Percentiles rank a stretch among this genome's conserved stretches.
Conservation (phyloP, 1,284 basidiomycete genomes). For the Ustilago cynodontis region DNA sequence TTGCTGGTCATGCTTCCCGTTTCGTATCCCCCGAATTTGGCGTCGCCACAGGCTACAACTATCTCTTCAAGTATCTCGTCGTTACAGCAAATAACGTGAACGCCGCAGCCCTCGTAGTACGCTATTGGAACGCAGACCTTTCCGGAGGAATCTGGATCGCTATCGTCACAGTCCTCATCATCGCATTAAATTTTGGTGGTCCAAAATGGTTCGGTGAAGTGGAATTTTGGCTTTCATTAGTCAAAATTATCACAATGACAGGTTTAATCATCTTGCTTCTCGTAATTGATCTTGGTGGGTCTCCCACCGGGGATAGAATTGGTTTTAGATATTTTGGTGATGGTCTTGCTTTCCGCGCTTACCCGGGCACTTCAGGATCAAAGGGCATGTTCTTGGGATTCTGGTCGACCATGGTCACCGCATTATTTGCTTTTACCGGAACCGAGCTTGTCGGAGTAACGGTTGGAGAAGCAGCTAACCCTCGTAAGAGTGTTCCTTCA, state of each 20-base stretch:
- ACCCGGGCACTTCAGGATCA: conserved; percentile 31
- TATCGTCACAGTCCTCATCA: conserved; percentile 45
- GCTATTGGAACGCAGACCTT: conserved; percentile 52
- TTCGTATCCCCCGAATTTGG: conserved; percentile 72
- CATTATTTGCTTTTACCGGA: conserved; percentile 75
- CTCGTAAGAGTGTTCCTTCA: conserved; percentile 75
- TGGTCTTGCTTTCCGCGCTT: conserved; percentile 41
- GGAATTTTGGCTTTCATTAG: conserved; percentile 45
- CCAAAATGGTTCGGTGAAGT: conserved; percentile 76
- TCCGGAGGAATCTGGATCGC: conserved; percentile 56
- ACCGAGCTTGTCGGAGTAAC: conserved; percentile 74
- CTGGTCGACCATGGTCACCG: conserved; percentile 66
- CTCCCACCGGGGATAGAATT: conserved; percentile 76
- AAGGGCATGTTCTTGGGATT: conserved; percentile 66
- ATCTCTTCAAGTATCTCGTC: conserved; percentile 50
- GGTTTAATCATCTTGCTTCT: conserved; percentile 56
- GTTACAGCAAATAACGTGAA: conserved; percentile 48
- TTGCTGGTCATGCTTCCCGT: conserved; percentile 71
- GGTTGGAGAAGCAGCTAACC: conserved; percentile 73
- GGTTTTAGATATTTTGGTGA: conserved; percentile 76
- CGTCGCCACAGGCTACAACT: conserved; percentile 68
- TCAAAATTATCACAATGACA: conserved; percentile 52
- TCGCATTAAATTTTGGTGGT: conserved; percentile 71
- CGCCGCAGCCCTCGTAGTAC: conserved; percentile 30
- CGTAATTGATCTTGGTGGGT: conserved; percentile 59